Base-by-base conservation (phyloP, 1,139 yeast species). In the Pichia sp. region DNA sequence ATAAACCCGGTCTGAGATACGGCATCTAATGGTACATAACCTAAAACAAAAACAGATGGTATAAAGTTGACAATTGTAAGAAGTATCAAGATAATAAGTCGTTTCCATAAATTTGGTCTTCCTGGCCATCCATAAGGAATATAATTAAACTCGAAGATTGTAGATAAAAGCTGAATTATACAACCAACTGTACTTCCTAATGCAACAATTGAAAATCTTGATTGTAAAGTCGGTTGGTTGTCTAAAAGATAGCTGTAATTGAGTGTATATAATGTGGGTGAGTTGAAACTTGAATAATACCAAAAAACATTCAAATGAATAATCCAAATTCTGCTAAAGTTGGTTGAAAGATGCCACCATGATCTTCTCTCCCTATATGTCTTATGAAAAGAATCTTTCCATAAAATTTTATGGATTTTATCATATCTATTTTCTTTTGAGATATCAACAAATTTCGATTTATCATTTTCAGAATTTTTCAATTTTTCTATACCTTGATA, bases 301-400 rank as follows among this genome's bases (percentile, higher is more conserved):
- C 96, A 87, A 65, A 82, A 88, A 49, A 83, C 73, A 0, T 87
- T 73, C 6, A 82, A 65, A 61, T 88, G 96, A 45, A 87, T 80
- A 37, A 86, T 80, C 95, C 96, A 87, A 34, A 87, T 79, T 51
- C 96, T 70, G 62, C 82, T 85, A 64, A 86, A 87, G 61, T 87
- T 86, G 3, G 88, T 81, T 1, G 83, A 67, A 43, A 83, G 69
- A 66, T 87, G 96, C 56, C 81, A 65, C 95, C 95, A 87, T 2
- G 88, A 75, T 58, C 96, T 72, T 42, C 74, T 74, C 60, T 88
- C 96, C 43, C 69, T 70, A 61, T 80, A 88, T 0, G 95, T 86
- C 62, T 88, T 88, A 56, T 74, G 74, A 56, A 87, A 83, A 0
- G 76, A 79, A 32, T 71, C 71, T 1, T 71, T 59, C 96, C 96